phyloP scores from a whole-genome alignment of 2,329 filamentous ascomycete genomes.

The Claviceps arundinis region DNA sequence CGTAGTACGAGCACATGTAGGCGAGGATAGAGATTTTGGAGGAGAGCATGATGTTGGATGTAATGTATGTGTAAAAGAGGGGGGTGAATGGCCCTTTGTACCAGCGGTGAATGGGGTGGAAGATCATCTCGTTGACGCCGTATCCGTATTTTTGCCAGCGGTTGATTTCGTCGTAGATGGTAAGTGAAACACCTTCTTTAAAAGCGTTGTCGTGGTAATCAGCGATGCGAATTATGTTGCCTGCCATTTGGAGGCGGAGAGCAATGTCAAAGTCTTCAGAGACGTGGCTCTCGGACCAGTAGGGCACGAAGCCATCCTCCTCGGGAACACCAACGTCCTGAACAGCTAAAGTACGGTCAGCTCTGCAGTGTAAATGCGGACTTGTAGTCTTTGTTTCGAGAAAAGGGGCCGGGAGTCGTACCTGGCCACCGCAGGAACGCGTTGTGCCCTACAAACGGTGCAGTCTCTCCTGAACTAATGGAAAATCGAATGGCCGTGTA shows the following conservation, averaged over 20 bases:
- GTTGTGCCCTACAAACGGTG: slow-evolving; percentile 68
- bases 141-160: slow-evolving; percentile 66
- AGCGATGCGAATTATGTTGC: slow-evolving; percentile 55
- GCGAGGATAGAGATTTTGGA: slow-evolving; percentile 60
- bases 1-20: slow-evolving; percentile 61
- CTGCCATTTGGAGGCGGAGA: slow-evolving; percentile 54
- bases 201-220: slow-evolving; percentile 58
- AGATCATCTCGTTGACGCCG: slow-evolving; percentile 57
- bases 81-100: slow-evolving; percentile 50
- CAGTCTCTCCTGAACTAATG: slow-evolving; percentile 57
- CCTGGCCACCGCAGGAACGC: slow-evolving; percentile 55
- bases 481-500: slow-evolving; percentile 61
- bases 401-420: neutral
- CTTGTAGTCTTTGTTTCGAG: no score
- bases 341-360: slow-evolving; percentile 13
- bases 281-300: slow-evolving; percentile 64
- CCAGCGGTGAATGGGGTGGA: slow-evolving; percentile 54
- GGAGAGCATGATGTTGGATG: slow-evolving; percentile 46
- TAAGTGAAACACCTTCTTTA: slow-evolving; percentile 60
- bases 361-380: neutral
- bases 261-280: slow-evolving; percentile 71
- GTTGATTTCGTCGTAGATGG: slow-evolving; percentile 58
- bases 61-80: slow-evolving; percentile 48
- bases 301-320: slow-evolving; percentile 44
- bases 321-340: slow-evolving; percentile 19